Percentiles rank a stretch among this genome's conserved stretches.
These are phyloP conservation scores for Fraxinus pennsylvanica DNA, from an alignment of 257 asterid genomes.

Conservation along the genomic window DNA sequence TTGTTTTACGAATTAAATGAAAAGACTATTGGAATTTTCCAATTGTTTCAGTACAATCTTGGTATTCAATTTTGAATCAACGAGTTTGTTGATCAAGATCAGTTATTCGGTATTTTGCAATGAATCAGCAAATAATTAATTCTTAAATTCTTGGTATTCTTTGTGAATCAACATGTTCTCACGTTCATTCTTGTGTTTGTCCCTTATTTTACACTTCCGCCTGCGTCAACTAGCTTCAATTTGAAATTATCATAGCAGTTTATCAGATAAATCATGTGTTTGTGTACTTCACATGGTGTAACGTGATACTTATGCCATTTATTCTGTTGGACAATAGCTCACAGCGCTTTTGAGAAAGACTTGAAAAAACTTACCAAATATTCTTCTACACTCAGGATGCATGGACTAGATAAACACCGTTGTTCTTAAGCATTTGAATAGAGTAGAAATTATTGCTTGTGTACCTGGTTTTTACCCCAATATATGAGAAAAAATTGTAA, in stretches of 20 bases:
- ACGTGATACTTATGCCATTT: background rate
- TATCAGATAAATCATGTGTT: background rate
- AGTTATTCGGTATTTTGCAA: no score
- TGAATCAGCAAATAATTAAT: no score
- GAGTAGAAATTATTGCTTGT: background rate
- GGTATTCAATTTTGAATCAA: no score
- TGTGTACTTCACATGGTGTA: slow-evolving; percentile 1
- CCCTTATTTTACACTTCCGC: no score
- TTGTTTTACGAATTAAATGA: no score
- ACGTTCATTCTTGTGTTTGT: no score
- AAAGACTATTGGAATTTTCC: no score
- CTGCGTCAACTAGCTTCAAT: background rate
- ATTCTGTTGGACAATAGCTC: background rate
- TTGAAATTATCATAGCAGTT: background rate
- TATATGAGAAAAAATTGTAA: background rate
- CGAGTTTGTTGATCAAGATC: no score
- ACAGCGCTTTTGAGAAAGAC: background rate
- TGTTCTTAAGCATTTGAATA: background rate
- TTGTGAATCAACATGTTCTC: no score
- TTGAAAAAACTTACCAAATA: background rate
- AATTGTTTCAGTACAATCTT: no score
- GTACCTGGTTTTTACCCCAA: background rate
- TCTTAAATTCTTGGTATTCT: no score
- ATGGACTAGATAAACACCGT: background rate
- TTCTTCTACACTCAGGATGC: background rate